Evolutionary conservation across 305 asterid species (phyloP).

Genomic region (Ilex paraguariensis): DNA sequence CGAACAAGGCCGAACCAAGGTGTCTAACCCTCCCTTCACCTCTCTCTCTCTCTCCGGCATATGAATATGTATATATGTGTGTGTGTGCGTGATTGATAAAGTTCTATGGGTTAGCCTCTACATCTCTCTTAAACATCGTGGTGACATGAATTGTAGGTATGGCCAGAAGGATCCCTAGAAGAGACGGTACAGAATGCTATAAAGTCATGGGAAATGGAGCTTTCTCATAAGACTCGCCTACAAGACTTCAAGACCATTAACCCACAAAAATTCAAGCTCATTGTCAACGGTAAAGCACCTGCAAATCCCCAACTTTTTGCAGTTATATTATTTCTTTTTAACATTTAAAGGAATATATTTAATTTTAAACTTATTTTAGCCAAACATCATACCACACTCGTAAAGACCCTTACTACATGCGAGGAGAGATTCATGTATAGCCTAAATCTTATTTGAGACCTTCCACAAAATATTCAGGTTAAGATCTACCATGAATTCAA

Average conservation of each 20-base stretch:
- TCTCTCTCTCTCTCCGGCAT: not conserved
- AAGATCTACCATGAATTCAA: no score
- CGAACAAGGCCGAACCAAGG: constrained; percentile 71
- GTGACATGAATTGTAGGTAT: constrained; percentile 34
- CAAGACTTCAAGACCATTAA: constrained; percentile 68
- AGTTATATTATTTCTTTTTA: not conserved
- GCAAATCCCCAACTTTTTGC: not conserved
- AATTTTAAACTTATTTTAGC: no score
- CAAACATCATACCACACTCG: no score
- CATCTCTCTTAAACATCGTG: no score
- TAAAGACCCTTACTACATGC: no score
- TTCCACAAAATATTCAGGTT: no score
- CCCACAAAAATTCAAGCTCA: constrained; percentile 71
- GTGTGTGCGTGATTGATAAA: not conserved
- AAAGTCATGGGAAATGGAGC: constrained; percentile 94
- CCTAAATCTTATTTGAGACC: no score
- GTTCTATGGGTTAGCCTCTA: no score
- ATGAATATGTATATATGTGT: not conserved
- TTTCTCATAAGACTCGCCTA: constrained; percentile 71
- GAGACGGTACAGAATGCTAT: constrained; percentile 87
- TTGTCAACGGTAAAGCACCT: constrained; percentile 59
- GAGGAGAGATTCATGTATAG: no score
- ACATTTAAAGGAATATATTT: no score
- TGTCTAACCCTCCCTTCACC: not conserved
- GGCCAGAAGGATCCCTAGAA: constrained; percentile 75